A percentile compares a stretch with the other conserved stretches of the same genome.
These are phyloP conservation scores for Phytopythium aichiense DNA, from an alignment of 352 stramenopile species.

Conservation along the genomic window DNA sequence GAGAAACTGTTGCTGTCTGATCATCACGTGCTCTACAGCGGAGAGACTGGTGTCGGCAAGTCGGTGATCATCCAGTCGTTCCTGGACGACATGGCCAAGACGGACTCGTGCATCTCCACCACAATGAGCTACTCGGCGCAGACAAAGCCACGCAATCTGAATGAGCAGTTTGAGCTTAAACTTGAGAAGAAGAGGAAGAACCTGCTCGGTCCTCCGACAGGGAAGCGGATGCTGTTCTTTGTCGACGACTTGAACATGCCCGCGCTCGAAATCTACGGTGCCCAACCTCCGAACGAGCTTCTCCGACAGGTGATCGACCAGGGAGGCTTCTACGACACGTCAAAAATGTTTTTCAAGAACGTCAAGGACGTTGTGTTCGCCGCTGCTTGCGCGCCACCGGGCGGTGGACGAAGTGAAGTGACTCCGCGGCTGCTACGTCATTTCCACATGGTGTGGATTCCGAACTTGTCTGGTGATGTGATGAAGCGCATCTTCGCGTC, in stretches of 20 bases:
- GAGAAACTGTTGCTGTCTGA: conserved; percentile 82
- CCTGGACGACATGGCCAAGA: conserved; percentile 85
- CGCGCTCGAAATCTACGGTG: conserved; percentile 89
- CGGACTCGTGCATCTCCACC: conserved; percentile 69
- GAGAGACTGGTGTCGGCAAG: conserved; percentile 92
- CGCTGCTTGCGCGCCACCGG: conserved; percentile 82
- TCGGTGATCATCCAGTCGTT: conserved; percentile 91
- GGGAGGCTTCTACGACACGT: conserved; percentile 87
- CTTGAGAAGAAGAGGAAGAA: conserved; percentile 87
- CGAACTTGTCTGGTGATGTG: conserved; percentile 72
- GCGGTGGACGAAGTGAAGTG: conserved; percentile 84
- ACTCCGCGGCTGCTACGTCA: conserved; percentile 83
- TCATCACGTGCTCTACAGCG: conserved; percentile 87
- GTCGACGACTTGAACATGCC: conserved; percentile 95
- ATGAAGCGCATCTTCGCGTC: conserved; percentile 90
- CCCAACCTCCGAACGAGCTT: conserved; percentile 90
- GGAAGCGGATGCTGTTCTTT: conserved; percentile 86
- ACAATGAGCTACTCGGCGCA: conserved; percentile 91
- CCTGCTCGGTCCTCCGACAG: conserved; percentile 57
- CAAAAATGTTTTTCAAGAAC: conserved; percentile 94
- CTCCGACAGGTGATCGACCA: conserved; percentile 91
- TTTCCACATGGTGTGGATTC: conserved; percentile 92
- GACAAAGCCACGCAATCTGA: conserved; percentile 81
- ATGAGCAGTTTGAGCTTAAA: conserved; percentile 80
- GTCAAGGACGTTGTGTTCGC: conserved; percentile 84